Percentiles rank a stretch among this genome's conserved stretches.
These are phyloP conservation scores for Nicotiana obtusifolia DNA, from an alignment of 257 asterid species.

Conservation along the genomic window DNA sequence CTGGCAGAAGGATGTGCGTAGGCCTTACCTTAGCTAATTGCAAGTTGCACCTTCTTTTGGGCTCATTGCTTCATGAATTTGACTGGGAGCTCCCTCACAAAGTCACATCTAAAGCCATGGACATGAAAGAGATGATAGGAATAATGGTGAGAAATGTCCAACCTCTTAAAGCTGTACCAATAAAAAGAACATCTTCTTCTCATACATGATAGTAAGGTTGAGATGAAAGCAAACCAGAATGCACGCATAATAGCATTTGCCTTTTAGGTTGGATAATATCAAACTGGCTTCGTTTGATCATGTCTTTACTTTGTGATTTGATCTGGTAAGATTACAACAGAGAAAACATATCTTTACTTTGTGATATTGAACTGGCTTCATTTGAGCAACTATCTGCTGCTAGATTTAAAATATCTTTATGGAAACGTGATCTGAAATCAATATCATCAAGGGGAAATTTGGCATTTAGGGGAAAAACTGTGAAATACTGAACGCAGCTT, in stretches of 20 bases:
- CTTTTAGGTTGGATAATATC: too few relatives aligned
- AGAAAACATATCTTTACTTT: not conserved
- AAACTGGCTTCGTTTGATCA: too few relatives aligned
- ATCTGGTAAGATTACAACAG: too few relatives aligned
- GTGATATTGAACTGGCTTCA: not conserved
- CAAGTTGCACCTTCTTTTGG: not conserved
- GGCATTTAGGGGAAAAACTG: not conserved
- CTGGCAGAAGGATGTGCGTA: not conserved
- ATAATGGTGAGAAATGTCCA: not conserved
- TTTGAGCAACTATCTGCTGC: not conserved
- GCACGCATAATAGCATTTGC: too few relatives aligned
- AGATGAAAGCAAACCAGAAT: too few relatives aligned
- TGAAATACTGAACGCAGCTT: not conserved
- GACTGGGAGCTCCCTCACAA: not conserved
- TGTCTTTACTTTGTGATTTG: too few relatives aligned
- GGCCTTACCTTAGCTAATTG: not conserved
- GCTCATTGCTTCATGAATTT: not conserved
- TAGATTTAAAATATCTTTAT: not conserved
- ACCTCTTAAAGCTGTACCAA: not conserved
- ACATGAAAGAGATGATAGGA: slow-evolving; percentile 5
- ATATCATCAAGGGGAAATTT: not conserved
- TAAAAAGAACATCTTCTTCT: not conserved
- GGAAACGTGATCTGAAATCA: not conserved
- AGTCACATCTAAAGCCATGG: not conserved
- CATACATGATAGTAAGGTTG: not conserved